phyloP scores from a whole-genome alignment of 2,329 filamentous ascomycete genomes.

The Epichloe sibirici region DNA sequence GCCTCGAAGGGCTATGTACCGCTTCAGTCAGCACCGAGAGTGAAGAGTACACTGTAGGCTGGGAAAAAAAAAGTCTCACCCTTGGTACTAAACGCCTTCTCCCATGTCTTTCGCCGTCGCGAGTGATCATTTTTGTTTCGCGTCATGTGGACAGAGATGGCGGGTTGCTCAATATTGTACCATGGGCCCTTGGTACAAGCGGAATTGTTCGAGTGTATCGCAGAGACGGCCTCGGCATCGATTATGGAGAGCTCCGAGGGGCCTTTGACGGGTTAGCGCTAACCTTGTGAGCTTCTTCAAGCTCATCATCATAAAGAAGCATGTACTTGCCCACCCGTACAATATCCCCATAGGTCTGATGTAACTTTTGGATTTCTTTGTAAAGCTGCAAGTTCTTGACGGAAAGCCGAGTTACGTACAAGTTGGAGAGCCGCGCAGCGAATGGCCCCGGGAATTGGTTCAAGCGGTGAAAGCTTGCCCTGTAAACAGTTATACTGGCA shows the following conservation, averaged over 20 bases:
- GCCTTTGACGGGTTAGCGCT: constrained; percentile 6
- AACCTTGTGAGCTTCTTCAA: neutral
- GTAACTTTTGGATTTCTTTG: constrained; percentile 15
- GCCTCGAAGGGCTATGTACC: neutral
- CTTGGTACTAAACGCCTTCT: constrained; percentile 19
- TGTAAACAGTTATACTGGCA: constrained; percentile 12
- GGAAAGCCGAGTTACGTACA: constrained; percentile 12
- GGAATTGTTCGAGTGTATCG: constrained; percentile 16
- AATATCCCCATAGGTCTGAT: constrained; percentile 18
- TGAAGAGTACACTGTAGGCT: neutral
- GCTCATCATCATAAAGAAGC: neutral
- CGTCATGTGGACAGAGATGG: constrained; percentile 17
- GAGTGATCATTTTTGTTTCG: constrained; percentile 20
- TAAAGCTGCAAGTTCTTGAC: constrained; percentile 13
- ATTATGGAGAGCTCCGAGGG: constrained; percentile 21
- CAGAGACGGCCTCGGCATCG: constrained; percentile 15
- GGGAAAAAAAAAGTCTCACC: constrained; percentile 6
- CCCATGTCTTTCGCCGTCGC: constrained; percentile 21
- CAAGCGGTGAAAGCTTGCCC: constrained; percentile 15
- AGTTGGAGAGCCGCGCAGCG: constrained; percentile 14
- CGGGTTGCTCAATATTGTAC: constrained; percentile 20
- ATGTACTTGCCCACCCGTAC: constrained; percentile 14
- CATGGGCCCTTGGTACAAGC: constrained; percentile 21
- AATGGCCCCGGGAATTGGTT: constrained; percentile 18
- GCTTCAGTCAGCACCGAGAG: neutral